A percentile compares a stretch with the other conserved stretches of the same genome.
phyloP scores from a whole-genome alignment of 78 protist species.

The Creolimax fragrantissima region DNA sequence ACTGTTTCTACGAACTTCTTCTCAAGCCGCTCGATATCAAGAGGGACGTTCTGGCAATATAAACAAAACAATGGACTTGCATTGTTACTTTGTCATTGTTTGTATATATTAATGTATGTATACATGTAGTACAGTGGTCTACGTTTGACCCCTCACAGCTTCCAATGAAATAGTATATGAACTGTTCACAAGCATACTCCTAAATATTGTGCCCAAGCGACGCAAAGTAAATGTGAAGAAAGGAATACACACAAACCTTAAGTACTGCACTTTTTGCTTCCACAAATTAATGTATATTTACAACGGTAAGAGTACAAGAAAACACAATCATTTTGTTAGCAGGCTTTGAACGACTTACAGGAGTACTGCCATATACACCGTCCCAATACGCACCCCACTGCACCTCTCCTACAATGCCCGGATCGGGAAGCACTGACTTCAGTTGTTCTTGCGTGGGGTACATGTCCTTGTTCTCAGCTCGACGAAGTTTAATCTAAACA shows the following conservation, averaged over 20 bases:
- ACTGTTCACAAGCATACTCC: background rate
- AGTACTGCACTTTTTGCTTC: background rate
- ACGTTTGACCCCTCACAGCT: too few species aligned
- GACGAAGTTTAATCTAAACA: background rate
- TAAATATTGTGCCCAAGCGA: background rate
- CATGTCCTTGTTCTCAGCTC: background rate
- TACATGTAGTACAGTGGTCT: too few species aligned
- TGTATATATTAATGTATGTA: background rate
- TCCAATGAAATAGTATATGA: background rate
- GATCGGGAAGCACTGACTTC: background rate
- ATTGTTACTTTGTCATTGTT: background rate
- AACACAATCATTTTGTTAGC: too few species aligned
- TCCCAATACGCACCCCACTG: background rate
- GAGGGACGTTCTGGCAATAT: background rate
- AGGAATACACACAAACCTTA: background rate
- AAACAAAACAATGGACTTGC: background rate
- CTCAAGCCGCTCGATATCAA: background rate
- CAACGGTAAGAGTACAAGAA: too few species aligned
- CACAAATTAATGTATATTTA: background rate
- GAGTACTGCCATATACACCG: background rate
- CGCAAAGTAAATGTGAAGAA: background rate
- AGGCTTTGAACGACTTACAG: too few species aligned
- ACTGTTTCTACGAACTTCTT: background rate
- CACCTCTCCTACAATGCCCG: background rate
- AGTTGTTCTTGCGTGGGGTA: background rate